phyloP scores from a whole-genome alignment of 1,284 basidiomycete species.

The Coriolopsis trogii region DNA sequence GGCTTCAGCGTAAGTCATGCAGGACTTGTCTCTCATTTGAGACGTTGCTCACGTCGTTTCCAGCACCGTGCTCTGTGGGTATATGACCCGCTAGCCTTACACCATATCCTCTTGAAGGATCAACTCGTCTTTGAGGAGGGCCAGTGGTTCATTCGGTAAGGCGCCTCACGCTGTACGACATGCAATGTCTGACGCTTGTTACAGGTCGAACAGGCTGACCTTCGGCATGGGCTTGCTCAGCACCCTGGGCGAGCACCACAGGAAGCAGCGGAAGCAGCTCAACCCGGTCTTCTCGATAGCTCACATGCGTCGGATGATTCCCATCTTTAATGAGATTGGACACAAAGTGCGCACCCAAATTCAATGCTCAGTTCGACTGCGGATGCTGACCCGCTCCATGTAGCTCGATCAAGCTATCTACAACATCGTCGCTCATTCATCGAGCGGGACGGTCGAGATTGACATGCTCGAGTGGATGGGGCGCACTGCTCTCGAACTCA shows the following conservation, averaged over 20 bases:
- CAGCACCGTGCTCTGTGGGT: constrained; percentile 25
- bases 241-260: constrained; percentile 16
- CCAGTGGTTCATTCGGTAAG: constrained; percentile 13
- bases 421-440: neutral
- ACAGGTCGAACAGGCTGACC: neutral
- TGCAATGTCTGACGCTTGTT: neutral
- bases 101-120: constrained; percentile 36
- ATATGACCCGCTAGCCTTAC: constrained; percentile 32
- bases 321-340: constrained; percentile 25
- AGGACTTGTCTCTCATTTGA: neutral
- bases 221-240: constrained; percentile 13
- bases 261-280: constrained; percentile 25
- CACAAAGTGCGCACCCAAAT: constrained; percentile 1
- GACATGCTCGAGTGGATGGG: constrained; percentile 38
- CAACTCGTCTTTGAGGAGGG: constrained; percentile 33
- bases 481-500: constrained; percentile 38
- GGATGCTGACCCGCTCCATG: neutral
- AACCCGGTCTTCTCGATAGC: constrained; percentile 30
- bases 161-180: neutral
- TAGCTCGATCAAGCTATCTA: neutral
- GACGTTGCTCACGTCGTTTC: constrained; percentile 8
- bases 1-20: constrained; percentile 10
- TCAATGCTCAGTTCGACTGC: neutral
- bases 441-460: constrained; percentile 21
- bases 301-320: constrained; percentile 30